Evolutionary conservation across 2,329 filamentous ascomycete genomes (phyloP), one percentile per base, ranked within the genome.

Genomic region (Aspergillus novoparasiticus): DNA sequence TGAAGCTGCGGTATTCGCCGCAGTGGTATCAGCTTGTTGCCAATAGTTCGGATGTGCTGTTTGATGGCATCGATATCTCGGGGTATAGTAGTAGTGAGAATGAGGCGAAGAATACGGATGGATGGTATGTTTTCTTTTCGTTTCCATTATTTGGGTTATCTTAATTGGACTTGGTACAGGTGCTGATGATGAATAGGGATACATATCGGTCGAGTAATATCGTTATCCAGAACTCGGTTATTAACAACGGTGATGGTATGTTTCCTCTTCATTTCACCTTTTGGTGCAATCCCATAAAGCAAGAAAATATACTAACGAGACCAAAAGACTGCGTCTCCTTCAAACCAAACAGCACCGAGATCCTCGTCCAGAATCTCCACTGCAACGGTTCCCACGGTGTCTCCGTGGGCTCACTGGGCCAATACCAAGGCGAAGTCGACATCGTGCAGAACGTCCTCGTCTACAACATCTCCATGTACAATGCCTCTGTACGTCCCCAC

Each of bases 301-400:
- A 34, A 34, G 48, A 14, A 14, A 2, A n/a, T 1, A 43, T 56
- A 55, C 50, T 61, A 36, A 58, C n/a, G 2, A 16, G 2, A 4
- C 10, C 26, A 12, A n/a, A 19, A 80, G 85, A 92, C 72, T 92
- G 90, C 64, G 87, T 92, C 14, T 88, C 88, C 0, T 91, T 92
- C 83, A 92, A 92, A 76, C 89, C 89, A 21, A 92, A 91, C 74
- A 88, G 84, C 69, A 91, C 88, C 50, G 84, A 90, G 66, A 85
- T 91, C 9, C 75, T 91, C 4, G 84, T 91, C 6, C 88, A 91
- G 72, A 87, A 88, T 65, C 78, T 92, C 4, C 78, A 81, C 63
- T 92, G 89, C 77, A 89, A 89, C 69, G 88, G 89, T 39, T 90
- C 87, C 3, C 89, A 92, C 70, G 90, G 90, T 45, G 91, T 92